These are phyloP conservation scores for Imleria badia DNA, from an alignment of 768 basidiomycete genomes.

Conservation along the genomic window DNA sequence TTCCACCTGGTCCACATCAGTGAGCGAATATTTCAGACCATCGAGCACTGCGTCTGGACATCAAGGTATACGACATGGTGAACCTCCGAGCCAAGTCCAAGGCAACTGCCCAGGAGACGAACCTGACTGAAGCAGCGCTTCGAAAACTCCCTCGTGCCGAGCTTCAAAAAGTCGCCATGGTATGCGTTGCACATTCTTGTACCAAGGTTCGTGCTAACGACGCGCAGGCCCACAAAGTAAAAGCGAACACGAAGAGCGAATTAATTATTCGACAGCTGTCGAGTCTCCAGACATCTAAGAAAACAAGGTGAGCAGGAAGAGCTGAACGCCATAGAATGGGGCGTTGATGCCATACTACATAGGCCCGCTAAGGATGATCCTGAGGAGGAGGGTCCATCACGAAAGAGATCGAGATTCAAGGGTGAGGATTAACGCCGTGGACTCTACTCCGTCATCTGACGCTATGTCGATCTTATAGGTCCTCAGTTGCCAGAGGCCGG, in stretches of 20 bases:
- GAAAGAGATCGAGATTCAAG: slow-evolving; percentile 10
- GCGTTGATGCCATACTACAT: background rate
- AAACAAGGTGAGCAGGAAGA: slow-evolving; percentile 7
- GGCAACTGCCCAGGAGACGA: background rate
- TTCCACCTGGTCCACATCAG: background rate
- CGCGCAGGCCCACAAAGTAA: slow-evolving; percentile 21
- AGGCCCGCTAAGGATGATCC: slow-evolving; percentile 9
- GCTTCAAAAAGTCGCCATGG: slow-evolving; percentile 30
- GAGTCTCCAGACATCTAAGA: slow-evolving; percentile 11
- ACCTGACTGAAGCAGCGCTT: slow-evolving; percentile 17
- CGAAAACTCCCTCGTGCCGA: slow-evolving; percentile 23
- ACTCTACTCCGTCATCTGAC: background rate
- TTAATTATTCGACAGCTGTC: slow-evolving; percentile 23
- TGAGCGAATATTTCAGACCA: background rate
- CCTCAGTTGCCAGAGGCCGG: background rate
- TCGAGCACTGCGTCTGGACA: background rate
- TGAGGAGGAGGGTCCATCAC: slow-evolving; percentile 12
- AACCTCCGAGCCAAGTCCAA: slow-evolving; percentile 12
- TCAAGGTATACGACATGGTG: slow-evolving; percentile 6
- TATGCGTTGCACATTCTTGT: background rate
- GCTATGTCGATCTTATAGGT: background rate
- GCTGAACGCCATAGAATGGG: background rate
- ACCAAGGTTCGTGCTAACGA: background rate
- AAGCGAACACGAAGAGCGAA: slow-evolving; percentile 28
- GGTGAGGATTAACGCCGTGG: background rate